Conservation (phyloP, 2,329 filamentous ascomycete genomes). For the Xylaria sp. region DNA sequence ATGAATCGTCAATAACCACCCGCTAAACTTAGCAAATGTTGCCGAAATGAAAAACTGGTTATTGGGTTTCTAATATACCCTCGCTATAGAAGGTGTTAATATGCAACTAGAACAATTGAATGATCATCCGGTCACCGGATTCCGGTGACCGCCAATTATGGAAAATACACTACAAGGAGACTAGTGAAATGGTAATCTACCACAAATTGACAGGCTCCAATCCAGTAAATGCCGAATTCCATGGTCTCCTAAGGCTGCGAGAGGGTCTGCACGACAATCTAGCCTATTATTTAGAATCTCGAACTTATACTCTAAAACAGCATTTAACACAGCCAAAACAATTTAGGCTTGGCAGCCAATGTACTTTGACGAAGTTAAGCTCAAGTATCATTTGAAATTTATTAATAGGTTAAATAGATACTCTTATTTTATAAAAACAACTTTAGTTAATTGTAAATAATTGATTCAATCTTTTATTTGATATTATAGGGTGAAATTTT, state of each 20-base stretch:
- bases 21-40: not conserved
- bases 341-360: too few species aligned
- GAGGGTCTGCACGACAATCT: not conserved
- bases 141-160: not conserved
- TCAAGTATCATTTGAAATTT: too few species aligned
- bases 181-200: not conserved
- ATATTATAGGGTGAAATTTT: too few species aligned
- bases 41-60: not conserved
- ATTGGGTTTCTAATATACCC: not conserved
- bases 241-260: not conserved
- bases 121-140: not conserved
- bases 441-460: too few species aligned
- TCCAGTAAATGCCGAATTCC: conserved; percentile 2
- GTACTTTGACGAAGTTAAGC: too few species aligned
- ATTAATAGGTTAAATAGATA: too few species aligned
- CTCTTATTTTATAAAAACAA: too few species aligned
- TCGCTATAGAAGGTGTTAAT: not conserved
- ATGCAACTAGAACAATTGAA: not conserved
- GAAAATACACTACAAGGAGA: not conserved
- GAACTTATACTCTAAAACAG: not conserved
- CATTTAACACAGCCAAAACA: not conserved
- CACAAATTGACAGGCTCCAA: not conserved
- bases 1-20: not conserved
- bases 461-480: too few species aligned
- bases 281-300: not conserved